A percentile compares a stretch with the other conserved stretches of the same genome.
These are phyloP conservation scores for Centaurea solstitialis DNA, from an alignment of 129 eudicot species.

Conservation along the genomic window DNA sequence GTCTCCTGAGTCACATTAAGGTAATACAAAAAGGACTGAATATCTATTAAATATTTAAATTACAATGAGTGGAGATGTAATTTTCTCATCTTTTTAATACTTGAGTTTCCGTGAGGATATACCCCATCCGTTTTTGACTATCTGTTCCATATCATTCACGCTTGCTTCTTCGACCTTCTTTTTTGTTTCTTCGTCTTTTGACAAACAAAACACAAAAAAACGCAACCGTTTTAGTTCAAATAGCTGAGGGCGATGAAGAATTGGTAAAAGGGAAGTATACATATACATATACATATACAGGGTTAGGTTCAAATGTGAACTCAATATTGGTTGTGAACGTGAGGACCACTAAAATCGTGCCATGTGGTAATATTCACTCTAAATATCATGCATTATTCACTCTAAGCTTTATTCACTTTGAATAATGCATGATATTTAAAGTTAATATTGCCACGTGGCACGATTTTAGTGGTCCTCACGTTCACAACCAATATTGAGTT, in stretches of 20 bases:
- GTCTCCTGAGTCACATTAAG: background rate
- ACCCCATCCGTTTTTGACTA: conserved; percentile 2
- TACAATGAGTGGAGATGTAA: background rate
- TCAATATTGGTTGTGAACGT: too few species aligned
- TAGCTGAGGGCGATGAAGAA: background rate
- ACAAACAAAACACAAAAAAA: conserved; percentile 18
- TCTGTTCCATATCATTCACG: conserved; percentile 16
- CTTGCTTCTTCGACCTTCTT: conserved; percentile 26
- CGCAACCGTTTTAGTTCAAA: background rate
- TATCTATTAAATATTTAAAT: background rate
- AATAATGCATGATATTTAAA: too few species aligned
- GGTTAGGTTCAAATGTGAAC: too few species aligned
- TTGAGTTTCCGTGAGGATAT: conserved; percentile 13
- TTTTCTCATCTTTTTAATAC: background rate
- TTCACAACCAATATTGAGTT: too few species aligned
- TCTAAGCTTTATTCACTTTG: too few species aligned
- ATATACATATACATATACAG: background rate
- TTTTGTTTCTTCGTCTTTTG: conserved; percentile 30
- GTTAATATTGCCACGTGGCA: too few species aligned
- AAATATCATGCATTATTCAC: too few species aligned
- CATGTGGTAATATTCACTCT: too few species aligned
- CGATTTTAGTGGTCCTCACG: too few species aligned
- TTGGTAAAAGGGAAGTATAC: background rate
- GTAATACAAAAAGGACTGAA: background rate
- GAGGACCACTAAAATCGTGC: too few species aligned